phyloP scores from a whole-genome alignment of 2,329 filamentous ascomycete species.

The Coniochaeta prunicola region DNA sequence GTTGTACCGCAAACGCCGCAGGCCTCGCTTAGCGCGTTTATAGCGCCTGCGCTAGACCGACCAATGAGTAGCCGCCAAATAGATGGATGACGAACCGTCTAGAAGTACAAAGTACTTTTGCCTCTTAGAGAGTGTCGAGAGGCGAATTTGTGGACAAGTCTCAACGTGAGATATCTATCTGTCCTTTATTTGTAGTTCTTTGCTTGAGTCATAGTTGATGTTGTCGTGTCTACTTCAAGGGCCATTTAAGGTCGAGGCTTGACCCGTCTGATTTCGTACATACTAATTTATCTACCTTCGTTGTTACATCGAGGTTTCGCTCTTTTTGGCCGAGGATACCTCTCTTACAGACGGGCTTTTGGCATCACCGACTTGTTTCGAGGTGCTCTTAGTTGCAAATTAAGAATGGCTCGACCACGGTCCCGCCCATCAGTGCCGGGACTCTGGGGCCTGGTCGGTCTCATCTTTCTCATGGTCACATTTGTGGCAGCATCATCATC shows the following conservation, averaged over 20 bases:
- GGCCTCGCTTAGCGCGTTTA: not conserved
- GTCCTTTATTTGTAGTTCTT: conserved; percentile 21
- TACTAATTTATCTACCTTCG: not conserved
- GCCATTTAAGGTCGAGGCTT: not conserved
- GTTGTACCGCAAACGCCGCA: not conserved
- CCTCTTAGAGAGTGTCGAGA: conserved; percentile 3
- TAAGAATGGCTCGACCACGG: not conserved
- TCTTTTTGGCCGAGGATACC: not conserved
- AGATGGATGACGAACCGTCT: not conserved
- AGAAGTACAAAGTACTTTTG: conserved; percentile 5
- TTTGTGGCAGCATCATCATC: conserved; percentile 16
- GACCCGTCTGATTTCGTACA: not conserved
- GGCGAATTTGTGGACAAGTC: conserved; percentile 8
- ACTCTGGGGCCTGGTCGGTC: conserved; percentile 13
- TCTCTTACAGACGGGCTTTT: not conserved
- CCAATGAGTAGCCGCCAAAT: conserved; percentile 1
- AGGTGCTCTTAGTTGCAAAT: not conserved
- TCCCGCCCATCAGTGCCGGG: conserved; percentile 4
- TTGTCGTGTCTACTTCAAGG: conserved; percentile 3
- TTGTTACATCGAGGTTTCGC: not conserved
- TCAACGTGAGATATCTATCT: conserved; percentile 10
- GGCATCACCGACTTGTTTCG: not conserved
- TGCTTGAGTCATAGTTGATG: conserved; percentile 12
- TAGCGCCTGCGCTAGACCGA: not conserved
- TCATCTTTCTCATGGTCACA: conserved; percentile 10